Evolutionary conservation across 1,284 basidiomycete genomes (phyloP).

Genomic region (Moesziomyces sp.): DNA sequence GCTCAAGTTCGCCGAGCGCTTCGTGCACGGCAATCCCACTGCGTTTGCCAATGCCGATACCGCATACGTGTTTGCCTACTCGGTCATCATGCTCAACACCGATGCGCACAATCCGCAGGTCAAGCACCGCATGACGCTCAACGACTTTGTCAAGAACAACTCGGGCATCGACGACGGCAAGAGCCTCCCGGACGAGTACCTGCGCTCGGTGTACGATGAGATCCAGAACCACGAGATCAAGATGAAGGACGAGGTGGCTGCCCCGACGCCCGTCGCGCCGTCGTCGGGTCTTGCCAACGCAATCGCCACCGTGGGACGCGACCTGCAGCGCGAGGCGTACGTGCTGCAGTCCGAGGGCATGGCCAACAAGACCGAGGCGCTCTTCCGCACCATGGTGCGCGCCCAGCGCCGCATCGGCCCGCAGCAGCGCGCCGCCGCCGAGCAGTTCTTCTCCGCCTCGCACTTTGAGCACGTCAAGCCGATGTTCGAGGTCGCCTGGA

Average conservation of each 20-base stretch:
- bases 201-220: conserved; percentile 62
- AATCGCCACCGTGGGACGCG: conserved; percentile 64
- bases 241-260: conserved; percentile 66
- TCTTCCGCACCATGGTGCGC: conserved; percentile 67
- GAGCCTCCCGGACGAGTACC: conserved; percentile 63
- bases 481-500: conserved; percentile 68
- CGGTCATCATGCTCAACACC: conserved; percentile 68
- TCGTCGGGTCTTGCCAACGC: conserved; percentile 60
- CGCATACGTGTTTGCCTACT: conserved; percentile 67
- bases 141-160: conserved; percentile 68
- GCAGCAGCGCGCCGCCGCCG: conserved; percentile 61
- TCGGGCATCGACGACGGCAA: conserved; percentile 66
- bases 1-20: conserved; percentile 68
- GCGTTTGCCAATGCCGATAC: conserved; percentile 67
- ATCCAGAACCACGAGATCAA: conserved; percentile 68
- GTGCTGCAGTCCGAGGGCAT: conserved; percentile 66
- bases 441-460: conserved; percentile 66
- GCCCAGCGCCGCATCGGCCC: conserved; percentile 62
- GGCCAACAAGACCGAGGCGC: conserved; percentile 67
- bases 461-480: conserved; percentile 68
- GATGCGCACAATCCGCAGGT: conserved; percentile 67
- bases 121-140: conserved; percentile 66
- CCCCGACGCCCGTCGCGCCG: conserved; percentile 26
- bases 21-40: conserved; percentile 62
- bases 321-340: conserved; percentile 66